Percentiles rank a stretch among this genome's conserved stretches.
These are phyloP conservation scores for Flammula alnicola DNA, from an alignment of 1,284 basidiomycete genomes.

Conservation along the genomic window DNA sequence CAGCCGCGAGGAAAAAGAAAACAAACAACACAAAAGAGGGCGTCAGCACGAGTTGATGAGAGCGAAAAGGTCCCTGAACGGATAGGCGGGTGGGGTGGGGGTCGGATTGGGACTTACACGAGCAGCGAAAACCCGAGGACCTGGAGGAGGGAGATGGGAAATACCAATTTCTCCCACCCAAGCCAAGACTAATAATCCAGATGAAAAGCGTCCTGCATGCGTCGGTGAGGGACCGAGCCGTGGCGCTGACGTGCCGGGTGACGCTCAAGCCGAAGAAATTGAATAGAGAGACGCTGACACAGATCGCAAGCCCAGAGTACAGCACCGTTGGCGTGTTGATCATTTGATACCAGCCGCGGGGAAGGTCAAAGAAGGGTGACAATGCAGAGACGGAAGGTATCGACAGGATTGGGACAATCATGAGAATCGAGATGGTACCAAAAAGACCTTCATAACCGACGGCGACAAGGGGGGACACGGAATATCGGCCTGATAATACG, in stretches of 20 bases:
- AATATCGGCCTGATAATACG: constrained; percentile 61
- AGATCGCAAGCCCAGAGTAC: constrained; percentile 79
- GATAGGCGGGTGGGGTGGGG: no score
- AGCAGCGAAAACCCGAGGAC: constrained; percentile 88
- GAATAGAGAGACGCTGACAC: constrained; percentile 88
- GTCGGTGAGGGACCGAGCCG: constrained; percentile 89
- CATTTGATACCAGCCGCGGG: constrained; percentile 91
- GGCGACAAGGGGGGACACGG: constrained; percentile 90
- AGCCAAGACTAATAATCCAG: constrained; percentile 87
- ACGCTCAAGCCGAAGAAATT: constrained; percentile 96
- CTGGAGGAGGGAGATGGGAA: constrained; percentile 86
- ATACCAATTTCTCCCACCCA: constrained; percentile 92
- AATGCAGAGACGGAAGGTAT: constrained; percentile 54
- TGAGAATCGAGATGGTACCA: constrained; percentile 78
- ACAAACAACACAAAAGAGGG: constrained; percentile 5
- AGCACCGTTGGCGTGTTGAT: constrained; percentile 80
- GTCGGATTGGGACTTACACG: constrained; percentile 64
- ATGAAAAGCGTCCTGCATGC: constrained; percentile 95
- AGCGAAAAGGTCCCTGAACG: no score
- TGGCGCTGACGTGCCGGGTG: constrained; percentile 88
- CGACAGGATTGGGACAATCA: constrained; percentile 76
- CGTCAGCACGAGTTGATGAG: constrained; percentile 14
- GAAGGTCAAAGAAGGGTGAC: constrained; percentile 91
- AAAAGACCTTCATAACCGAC: constrained; percentile 96
- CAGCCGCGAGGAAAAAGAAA: constrained; percentile 16